These are phyloP conservation scores for Astrothelium subdiscretum DNA, from an alignment of 495 filamentous ascomycete genomes.

Conservation along the genomic window DNA sequence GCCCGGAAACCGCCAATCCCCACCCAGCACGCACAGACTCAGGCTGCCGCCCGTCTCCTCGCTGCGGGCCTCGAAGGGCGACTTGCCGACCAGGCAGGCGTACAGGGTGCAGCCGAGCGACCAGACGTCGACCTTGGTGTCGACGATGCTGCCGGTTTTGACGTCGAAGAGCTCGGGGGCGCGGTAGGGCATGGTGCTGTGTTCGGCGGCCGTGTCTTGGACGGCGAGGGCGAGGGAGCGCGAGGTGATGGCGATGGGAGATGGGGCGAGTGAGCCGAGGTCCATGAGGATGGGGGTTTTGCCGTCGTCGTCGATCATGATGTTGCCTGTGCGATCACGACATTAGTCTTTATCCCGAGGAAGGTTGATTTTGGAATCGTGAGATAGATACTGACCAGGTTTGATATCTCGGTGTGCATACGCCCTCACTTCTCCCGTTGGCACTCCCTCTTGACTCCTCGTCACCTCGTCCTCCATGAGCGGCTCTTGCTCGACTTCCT, in stretches of 20 bases:
- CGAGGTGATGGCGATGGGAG: constrained; percentile 85
- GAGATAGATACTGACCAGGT: constrained; percentile 47
- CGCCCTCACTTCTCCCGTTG: constrained; percentile 58
- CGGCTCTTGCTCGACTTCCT: constrained; percentile 62
- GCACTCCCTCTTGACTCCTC: constrained; percentile 55
- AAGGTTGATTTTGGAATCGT: background rate
- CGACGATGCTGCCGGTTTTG: constrained; percentile 81
- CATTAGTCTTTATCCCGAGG: background rate
- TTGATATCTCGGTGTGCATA: constrained; percentile 98
- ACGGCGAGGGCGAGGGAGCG: constrained; percentile 81
- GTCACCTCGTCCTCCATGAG: constrained; percentile 79
- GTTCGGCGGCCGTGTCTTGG: constrained; percentile 89
- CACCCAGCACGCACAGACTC: constrained; percentile 80
- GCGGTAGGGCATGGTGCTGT: constrained; percentile 96
- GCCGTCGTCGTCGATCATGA: constrained; percentile 89
- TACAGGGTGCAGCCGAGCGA: constrained; percentile 92
- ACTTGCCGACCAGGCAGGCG: constrained; percentile 90
- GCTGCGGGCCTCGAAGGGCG: constrained; percentile 85
- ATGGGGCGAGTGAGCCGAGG: constrained; percentile 79
- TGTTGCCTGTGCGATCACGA: constrained; percentile 53
- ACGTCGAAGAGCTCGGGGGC: constrained; percentile 97
- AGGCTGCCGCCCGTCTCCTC: constrained; percentile 93
- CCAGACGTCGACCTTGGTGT: constrained; percentile 98
- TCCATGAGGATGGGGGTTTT: constrained; percentile 94
- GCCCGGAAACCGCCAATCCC: constrained; percentile 90